Percentiles rank a stretch among this genome's conserved stretches.
phyloP scores from a whole-genome alignment of 192 early-diverging fungal genomes.

The Coemansia umbellata region DNA sequence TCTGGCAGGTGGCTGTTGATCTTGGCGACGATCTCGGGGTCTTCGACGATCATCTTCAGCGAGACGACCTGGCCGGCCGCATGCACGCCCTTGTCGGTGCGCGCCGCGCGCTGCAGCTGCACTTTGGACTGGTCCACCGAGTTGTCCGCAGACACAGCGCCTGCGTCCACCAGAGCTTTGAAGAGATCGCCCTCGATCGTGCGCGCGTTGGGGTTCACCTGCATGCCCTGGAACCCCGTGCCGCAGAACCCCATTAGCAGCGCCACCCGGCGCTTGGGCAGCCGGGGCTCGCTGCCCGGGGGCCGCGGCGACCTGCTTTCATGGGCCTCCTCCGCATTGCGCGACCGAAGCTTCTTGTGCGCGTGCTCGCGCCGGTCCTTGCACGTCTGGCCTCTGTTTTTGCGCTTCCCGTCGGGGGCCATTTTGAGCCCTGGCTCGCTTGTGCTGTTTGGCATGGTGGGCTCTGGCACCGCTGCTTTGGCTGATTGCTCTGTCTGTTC shows the following conservation, averaged over 20 bases:
- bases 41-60: constrained; percentile 82
- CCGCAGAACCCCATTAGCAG: constrained; percentile 92
- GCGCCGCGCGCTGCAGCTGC: constrained; percentile 81
- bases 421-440: background rate
- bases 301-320: constrained; percentile 9
- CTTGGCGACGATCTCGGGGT: constrained; percentile 64
- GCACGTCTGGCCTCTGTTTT: constrained; percentile 36
- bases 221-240: constrained; percentile 95
- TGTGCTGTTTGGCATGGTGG: background rate
- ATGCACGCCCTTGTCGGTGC: constrained; percentile 99
- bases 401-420: background rate
- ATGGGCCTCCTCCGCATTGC: background rate
- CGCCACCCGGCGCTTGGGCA: constrained; percentile 86
- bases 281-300: constrained; percentile 32
- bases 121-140: constrained; percentile 77
- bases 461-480: background rate
- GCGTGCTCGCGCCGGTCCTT: constrained; percentile 46
- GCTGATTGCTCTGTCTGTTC: background rate
- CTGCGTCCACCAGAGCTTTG: constrained; percentile 75
- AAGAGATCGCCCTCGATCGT: constrained; percentile 91
- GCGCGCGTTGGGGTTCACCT: constrained; percentile 76
- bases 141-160: constrained; percentile 85
- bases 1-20: constrained; percentile 82
- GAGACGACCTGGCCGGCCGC: constrained; percentile 95
- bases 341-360: constrained; percentile 17